Conservation (phyloP, 495 filamentous ascomycete genomes). For the Aspergillus leporis region DNA sequence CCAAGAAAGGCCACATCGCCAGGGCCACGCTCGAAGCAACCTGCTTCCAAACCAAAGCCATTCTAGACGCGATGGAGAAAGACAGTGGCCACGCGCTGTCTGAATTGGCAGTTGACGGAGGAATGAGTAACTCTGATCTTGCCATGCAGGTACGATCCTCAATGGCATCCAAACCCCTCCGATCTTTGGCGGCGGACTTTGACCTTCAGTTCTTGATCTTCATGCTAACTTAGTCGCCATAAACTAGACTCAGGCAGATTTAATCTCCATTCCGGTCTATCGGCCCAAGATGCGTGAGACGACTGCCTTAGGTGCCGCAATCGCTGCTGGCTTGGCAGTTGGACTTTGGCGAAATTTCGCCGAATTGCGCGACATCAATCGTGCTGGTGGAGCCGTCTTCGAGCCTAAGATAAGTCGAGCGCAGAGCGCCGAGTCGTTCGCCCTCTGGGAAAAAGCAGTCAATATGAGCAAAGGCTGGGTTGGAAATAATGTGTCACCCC, state of each 20-base stretch:
- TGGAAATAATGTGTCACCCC: neutral
- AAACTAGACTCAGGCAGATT: constrained; percentile 43
- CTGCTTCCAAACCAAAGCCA: constrained; percentile 94
- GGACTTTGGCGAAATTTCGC: constrained; percentile 79
- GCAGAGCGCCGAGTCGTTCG: constrained; percentile 64
- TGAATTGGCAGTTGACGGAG: constrained; percentile 85
- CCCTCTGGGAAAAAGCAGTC: constrained; percentile 81
- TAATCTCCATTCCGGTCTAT: constrained; percentile 48
- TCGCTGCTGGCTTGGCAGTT: constrained; percentile 88
- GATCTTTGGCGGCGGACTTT: neutral
- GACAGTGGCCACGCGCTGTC: constrained; percentile 81
- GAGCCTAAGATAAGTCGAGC: constrained; percentile 62
- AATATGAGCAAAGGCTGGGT: constrained; percentile 83
- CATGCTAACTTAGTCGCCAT: neutral
- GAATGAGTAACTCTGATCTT: constrained; percentile 89
- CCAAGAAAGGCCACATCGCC: constrained; percentile 86
- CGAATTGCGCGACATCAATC: constrained; percentile 77
- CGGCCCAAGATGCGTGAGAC: constrained; percentile 80
- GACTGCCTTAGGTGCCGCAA: constrained; percentile 87
- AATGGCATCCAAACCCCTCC: neutral
- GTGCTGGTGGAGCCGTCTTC: constrained; percentile 71
- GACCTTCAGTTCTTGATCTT: neutral
- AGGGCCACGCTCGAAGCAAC: constrained; percentile 92
- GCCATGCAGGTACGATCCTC: constrained; percentile 70
- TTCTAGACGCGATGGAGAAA: constrained; percentile 91